phyloP scores from a whole-genome alignment of 2,329 filamentous ascomycete species.

The Fusarium solani-melongenae region DNA sequence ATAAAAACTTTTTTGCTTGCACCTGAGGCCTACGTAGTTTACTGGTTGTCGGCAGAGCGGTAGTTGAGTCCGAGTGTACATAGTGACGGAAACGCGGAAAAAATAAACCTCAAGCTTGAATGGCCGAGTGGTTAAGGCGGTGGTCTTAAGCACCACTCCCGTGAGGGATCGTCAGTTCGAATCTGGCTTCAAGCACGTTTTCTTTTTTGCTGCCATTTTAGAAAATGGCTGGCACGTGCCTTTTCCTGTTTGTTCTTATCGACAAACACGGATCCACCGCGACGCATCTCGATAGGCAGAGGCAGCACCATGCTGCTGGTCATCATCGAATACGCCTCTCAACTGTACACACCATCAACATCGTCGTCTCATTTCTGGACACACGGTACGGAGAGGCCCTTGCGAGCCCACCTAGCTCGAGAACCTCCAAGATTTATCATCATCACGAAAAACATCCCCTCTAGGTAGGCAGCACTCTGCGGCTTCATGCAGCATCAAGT shows the following conservation, averaged over 20 bases:
- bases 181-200: not conserved
- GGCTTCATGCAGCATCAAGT: not conserved
- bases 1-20: not conserved
- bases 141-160: not conserved
- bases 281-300: not conserved
- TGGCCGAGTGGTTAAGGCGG: not conserved
- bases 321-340: not conserved
- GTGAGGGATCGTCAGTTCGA: not conserved
- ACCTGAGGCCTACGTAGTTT: too few relatives aligned
- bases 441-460: not conserved
- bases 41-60: not conserved
- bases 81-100: not conserved
- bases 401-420: not conserved
- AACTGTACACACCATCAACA: not conserved
- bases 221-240: not conserved
- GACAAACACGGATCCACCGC: too few relatives aligned
- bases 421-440: not conserved
- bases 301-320: not conserved
- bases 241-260: too few relatives aligned
- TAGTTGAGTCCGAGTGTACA: not conserved
- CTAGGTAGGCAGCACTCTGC: not conserved
- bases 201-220: not conserved
- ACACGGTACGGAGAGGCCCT: not conserved
- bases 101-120: not conserved
- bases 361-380: not conserved